Evolutionary conservation across 2,329 filamentous ascomycete genomes (phyloP).

Genomic region (Microcyclospora pomicola): DNA sequence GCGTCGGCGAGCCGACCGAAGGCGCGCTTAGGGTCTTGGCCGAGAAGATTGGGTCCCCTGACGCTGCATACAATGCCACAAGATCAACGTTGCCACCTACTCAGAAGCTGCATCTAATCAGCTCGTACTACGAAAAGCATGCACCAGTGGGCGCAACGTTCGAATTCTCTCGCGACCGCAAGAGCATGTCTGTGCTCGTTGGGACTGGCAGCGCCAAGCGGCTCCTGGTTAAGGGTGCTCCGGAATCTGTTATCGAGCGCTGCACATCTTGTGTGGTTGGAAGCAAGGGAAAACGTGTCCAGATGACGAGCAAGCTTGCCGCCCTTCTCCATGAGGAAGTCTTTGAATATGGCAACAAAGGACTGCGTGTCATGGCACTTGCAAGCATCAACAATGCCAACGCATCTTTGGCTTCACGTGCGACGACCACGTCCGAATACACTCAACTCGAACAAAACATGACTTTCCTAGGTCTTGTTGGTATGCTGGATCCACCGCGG

Average conservation of each 20-base stretch:
- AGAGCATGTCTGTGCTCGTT: conserved; percentile 97
- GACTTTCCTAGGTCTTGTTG: conserved; percentile 84
- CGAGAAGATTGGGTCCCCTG: conserved; percentile 83
- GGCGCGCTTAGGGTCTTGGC: conserved; percentile 80
- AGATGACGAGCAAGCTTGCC: conserved; percentile 54
- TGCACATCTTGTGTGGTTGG: conserved; percentile 75
- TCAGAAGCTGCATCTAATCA: conserved; percentile 65
- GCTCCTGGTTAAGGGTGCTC: conserved; percentile 90
- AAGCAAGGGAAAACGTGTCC: conserved; percentile 60
- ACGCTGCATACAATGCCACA: conserved; percentile 44
- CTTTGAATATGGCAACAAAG: conserved; percentile 77
- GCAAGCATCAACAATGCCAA: conserved; percentile 68
- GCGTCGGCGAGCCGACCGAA: conserved; percentile 88
- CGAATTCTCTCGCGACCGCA: conserved; percentile 93
- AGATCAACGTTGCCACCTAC: conserved; percentile 35
- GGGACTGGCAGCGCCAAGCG: conserved; percentile 56
- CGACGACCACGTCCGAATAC: conserved; percentile 76
- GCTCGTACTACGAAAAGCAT: conserved; percentile 67
- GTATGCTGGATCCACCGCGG: conserved; percentile 92
- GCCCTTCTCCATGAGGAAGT: conserved; percentile 65
- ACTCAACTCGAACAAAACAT: conserved; percentile 79
- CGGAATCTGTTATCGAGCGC: conserved; percentile 84
- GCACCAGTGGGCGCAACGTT: conserved; percentile 70
- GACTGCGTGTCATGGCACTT: conserved; percentile 86
- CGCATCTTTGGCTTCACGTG: conserved; percentile 51